Conservation (phyloP, 371 early-diverging fungal species). For the Synchytrium microbalum region DNA sequence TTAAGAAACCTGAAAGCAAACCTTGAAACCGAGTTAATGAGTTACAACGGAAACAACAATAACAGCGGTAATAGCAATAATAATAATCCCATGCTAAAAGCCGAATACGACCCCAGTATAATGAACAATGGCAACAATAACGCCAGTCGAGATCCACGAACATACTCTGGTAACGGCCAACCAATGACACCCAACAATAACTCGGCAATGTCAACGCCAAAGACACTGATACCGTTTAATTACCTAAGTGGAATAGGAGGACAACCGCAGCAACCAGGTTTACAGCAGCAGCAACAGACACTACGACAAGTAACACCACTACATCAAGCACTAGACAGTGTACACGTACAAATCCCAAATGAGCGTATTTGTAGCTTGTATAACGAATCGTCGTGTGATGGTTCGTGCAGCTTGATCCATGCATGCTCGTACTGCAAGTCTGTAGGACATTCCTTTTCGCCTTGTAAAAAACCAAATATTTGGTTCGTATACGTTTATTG, state of each 20-base stretch:
- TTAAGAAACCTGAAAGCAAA: background rate
- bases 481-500: no score
- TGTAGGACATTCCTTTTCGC: background rate
- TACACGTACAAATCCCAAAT: no score
- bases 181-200: no score
- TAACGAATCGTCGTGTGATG: background rate
- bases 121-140: background rate
- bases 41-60: background rate
- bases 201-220: no score
- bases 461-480: background rate
- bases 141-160: background rate
- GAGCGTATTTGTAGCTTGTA: background rate
- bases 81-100: background rate
- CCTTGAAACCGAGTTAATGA: background rate
- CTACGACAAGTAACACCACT: no score
- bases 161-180: background rate
- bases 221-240: no score
- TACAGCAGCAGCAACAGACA: no score
- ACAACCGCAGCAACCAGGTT: no score
- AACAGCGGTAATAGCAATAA: background rate
- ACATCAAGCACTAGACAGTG: no score
- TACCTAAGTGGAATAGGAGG: no score
- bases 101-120: background rate
- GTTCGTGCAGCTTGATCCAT: background rate
- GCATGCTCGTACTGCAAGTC: background rate